These are phyloP conservation scores for Sphaerobolus stellatus DNA, from an alignment of 1,284 basidiomycete genomes.

Conservation along the genomic window DNA sequence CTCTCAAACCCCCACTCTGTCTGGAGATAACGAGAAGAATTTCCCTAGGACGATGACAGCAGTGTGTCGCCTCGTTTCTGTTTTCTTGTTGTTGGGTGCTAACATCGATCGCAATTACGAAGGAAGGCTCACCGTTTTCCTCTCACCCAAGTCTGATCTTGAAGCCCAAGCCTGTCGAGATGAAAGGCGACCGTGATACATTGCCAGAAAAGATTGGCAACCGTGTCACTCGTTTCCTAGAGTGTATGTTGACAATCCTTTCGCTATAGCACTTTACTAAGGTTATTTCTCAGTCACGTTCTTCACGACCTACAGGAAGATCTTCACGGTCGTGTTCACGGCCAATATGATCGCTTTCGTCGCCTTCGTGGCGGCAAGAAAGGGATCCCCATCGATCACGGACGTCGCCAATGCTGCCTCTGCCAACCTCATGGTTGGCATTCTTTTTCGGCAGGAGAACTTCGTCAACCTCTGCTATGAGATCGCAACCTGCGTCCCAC, in stretches of 20 bases:
- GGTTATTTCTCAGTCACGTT: neutral
- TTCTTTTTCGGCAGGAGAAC: slow-evolving; percentile 39
- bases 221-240: neutral
- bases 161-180: neutral
- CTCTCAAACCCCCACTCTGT: neutral
- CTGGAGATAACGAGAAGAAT: neutral
- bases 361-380: neutral
- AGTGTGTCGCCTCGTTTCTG: neutral
- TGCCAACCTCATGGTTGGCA: slow-evolving; percentile 36
- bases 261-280: neutral
- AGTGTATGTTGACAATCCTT: neutral
- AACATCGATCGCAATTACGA: neutral
- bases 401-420: slow-evolving; percentile 34
- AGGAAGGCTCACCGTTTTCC: neutral
- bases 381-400: neutral
- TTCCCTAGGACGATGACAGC: neutral
- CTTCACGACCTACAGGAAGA: neutral
- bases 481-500: slow-evolving; percentile 27
- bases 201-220: neutral
- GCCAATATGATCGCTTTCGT: neutral
- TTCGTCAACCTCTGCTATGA: slow-evolving; percentile 35
- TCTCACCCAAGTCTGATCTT: neutral
- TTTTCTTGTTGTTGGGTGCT: neutral
- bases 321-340: neutral
- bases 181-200: neutral